Evolutionary conservation across 805 yeast genomes (phyloP), one percentile per base, ranked within the genome.

Genomic region (Metahyphopichia silvanorum): DNA sequence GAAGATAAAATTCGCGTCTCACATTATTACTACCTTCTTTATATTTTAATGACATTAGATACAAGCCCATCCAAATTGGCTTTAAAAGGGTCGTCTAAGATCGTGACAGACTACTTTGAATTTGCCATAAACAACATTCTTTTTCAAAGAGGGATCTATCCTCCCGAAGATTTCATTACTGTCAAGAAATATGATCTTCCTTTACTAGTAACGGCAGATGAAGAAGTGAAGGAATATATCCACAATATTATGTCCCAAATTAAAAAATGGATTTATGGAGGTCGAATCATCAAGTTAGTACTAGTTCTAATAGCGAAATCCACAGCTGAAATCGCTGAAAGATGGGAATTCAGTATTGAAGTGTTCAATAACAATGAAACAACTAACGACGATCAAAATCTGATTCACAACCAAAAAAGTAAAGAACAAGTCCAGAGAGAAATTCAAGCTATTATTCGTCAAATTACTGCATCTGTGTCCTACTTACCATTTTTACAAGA

Each of bases 101-200:
- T 77, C 0, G 86, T 88, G 1, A 75, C 91, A 1, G 96, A 87
- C 57, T 87, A 85, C 58, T 86, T 89, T 47, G 84, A 86, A 46
- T 86, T 78, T 53, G 76, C 91, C 33, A 79, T 89, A 33, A 82
- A 86, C 51, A 77, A 81, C 29, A 85, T 89, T 16, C 70, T 91
- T 4, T 89, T 82, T 54, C 97, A 91, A 55, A 64, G 98, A 32
- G 95, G 95, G 0, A 79, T 89, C 13, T 89, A 89, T 47, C 95
- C 96, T 0, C 71, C 85, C 3, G 94, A 85, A 40, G 95, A 87
- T 52, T 89, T 91, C 57, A 72, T 72, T 32, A 69, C 80, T 2
- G 87, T 86, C 2, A 72, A 76, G 45, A 87, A 86, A 51, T 91
- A 86, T 57, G 96, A 86, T 14, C 57, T 89, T 34, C 82, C 80